Conservation (phyloP, 2,329 filamentous ascomycete species). For the Clonostachys byssicola region DNA sequence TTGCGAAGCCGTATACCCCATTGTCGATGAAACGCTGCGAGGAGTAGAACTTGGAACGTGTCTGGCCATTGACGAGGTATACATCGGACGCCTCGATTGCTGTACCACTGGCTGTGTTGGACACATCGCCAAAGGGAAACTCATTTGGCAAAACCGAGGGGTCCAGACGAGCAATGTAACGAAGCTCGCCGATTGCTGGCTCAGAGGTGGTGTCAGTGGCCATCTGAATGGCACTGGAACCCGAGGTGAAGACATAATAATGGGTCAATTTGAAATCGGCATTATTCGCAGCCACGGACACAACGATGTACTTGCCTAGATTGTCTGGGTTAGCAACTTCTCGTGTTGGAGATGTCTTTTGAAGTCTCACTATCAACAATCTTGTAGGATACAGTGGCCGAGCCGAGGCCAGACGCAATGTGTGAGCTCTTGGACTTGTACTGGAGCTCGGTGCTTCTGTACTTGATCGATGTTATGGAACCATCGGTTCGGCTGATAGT, state of each 20-base stretch:
- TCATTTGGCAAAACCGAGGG: slow-evolving; percentile 43
- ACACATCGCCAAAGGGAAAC: slow-evolving; percentile 48
- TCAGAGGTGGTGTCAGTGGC: slow-evolving; percentile 58
- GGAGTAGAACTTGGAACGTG: slow-evolving; percentile 67
- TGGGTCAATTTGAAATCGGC: slow-evolving; percentile 41
- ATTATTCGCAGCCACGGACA: too few relatives aligned
- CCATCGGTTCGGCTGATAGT: slow-evolving; percentile 49
- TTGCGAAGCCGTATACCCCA: too few relatives aligned
- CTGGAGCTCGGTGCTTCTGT: slow-evolving; percentile 55
- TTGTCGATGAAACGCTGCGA: slow-evolving; percentile 68
- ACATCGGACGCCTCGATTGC: slow-evolving; percentile 55
- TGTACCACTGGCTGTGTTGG: slow-evolving; percentile 46
- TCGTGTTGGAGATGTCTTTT: too few relatives aligned
- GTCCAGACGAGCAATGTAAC: slow-evolving; percentile 59
- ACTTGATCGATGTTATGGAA: slow-evolving; percentile 61
- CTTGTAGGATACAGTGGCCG: slow-evolving; percentile 41
- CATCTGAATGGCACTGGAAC: slow-evolving; percentile 57
- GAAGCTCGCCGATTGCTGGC: slow-evolving; percentile 54
- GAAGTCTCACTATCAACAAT: too few relatives aligned
- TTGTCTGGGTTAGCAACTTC: too few relatives aligned
- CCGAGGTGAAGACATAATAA: slow-evolving; percentile 57
- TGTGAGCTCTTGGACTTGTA: slow-evolving; percentile 47
- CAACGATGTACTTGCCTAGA: too few relatives aligned
- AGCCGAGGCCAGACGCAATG: slow-evolving; percentile 55
- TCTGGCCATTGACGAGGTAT: slow-evolving; percentile 57